phyloP scores from a whole-genome alignment of 768 basidiomycete genomes.

The Amanita muscaria region DNA sequence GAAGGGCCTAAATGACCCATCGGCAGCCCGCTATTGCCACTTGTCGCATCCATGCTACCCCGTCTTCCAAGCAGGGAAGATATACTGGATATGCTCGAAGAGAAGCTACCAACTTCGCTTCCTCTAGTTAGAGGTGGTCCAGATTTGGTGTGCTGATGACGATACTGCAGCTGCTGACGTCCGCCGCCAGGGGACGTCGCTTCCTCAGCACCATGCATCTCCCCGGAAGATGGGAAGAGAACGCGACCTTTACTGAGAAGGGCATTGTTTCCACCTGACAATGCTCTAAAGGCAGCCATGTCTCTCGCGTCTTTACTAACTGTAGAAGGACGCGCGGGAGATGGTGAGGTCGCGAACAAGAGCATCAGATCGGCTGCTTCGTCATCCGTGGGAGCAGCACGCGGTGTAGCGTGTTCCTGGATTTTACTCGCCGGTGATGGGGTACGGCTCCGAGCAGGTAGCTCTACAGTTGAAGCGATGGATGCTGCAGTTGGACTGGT shows the following conservation, averaged over 20 bases:
- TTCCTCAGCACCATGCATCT: conserved; percentile 7
- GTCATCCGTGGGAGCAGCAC: conserved; percentile 55
- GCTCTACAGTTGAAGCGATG: conserved; percentile 21
- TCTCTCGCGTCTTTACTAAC: conserved; percentile 44
- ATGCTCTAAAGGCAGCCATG: conserved; percentile 44
- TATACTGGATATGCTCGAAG: conserved; percentile 31
- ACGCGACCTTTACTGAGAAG: conserved; percentile 61
- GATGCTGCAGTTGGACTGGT: conserved; percentile 33
- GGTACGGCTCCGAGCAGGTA: conserved; percentile 27
- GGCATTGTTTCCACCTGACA: conserved; percentile 37
- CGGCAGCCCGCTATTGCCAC: conserved; percentile 6
- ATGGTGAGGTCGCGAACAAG: conserved; percentile 78
- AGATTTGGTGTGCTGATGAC: conserved; percentile 8
- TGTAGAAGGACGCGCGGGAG: conserved; percentile 52
- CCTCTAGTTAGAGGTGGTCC: conserved; percentile 17
- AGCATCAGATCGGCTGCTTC: conserved; percentile 86
- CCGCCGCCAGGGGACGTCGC: conserved; percentile 9
- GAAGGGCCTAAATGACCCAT: conserved; percentile 9
- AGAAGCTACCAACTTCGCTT: conserved; percentile 28
- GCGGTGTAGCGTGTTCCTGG: conserved; percentile 32
- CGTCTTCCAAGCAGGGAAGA: conserved; percentile 20
- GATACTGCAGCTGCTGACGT: conserved; percentile 5
- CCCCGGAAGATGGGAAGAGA: conserved; percentile 44
- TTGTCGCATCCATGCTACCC: conserved; percentile 1
- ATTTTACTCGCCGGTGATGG: conserved; percentile 27